Conservation (phyloP, 2,329 filamentous ascomycete species). For the Neoscytalidium dimidiatum region DNA sequence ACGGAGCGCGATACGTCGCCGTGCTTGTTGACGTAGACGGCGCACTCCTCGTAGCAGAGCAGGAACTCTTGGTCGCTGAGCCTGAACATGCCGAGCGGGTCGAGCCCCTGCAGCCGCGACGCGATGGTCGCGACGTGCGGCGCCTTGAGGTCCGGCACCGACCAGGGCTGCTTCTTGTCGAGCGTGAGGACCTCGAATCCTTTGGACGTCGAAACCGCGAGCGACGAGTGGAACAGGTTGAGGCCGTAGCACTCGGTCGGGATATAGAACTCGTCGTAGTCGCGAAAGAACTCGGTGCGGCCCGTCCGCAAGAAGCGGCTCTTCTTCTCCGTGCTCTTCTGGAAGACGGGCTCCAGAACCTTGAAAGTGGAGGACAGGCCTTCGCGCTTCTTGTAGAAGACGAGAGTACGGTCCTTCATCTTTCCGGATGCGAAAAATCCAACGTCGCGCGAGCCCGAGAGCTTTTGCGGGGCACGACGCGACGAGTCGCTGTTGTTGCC, state of each 20-base stretch:
- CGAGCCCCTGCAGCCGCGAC: slow-evolving; percentile 76
- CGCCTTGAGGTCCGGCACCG: slow-evolving; percentile 81
- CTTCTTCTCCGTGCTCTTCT: slow-evolving; percentile 86
- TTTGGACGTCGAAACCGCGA: slow-evolving; percentile 86
- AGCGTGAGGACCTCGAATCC: slow-evolving; percentile 95
- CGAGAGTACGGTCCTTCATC: slow-evolving; percentile 93
- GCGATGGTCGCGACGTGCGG: slow-evolving; percentile 83
- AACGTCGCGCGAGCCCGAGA: slow-evolving; percentile 85
- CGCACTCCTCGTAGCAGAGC: slow-evolving; percentile 91
- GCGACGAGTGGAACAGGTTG: slow-evolving; percentile 92
- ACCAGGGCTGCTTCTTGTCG: slow-evolving; percentile 96
- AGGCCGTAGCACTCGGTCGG: slow-evolving; percentile 92
- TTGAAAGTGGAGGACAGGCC: slow-evolving; percentile 91
- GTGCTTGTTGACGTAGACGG: slow-evolving; percentile 97
- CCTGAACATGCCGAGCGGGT: slow-evolving; percentile 93
- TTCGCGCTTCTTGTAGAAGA: slow-evolving; percentile 97
- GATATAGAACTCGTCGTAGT: slow-evolving; percentile 98
- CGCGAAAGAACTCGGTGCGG: slow-evolving; percentile 91
- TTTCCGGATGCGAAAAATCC: slow-evolving; percentile 94
- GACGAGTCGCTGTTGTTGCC: slow-evolving; percentile 65
- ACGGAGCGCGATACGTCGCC: slow-evolving; percentile 91
- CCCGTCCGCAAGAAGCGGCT: slow-evolving; percentile 70
- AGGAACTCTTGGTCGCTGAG: slow-evolving; percentile 80
- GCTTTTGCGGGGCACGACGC: slow-evolving; percentile 84
- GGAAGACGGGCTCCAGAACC: slow-evolving; percentile 91